phyloP scores from a whole-genome alignment of 495 filamentous ascomycete species.

The Hypoxylon lenormandii region DNA sequence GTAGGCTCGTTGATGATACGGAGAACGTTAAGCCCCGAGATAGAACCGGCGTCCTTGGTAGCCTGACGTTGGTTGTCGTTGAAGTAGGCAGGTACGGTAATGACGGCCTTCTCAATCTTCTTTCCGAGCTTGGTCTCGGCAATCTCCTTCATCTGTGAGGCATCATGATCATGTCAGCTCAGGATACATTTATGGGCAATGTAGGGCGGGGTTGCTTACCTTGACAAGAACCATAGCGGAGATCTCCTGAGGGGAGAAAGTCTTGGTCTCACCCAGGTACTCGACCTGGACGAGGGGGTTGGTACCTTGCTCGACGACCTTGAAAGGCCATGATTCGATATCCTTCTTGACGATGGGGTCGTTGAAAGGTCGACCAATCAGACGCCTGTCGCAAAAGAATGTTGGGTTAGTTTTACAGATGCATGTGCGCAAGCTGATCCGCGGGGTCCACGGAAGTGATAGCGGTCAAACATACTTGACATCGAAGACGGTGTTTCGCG shows the following conservation, averaged over 20 bases:
- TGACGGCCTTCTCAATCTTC: conserved; percentile 97
- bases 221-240: conserved; percentile 94
- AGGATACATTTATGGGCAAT: neutral
- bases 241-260: conserved; percentile 97
- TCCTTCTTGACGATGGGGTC: conserved; percentile 98
- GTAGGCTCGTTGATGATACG: conserved; percentile 99
- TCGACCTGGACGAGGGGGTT: conserved; percentile 94
- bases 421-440: neutral
- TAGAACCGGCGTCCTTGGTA: conserved; percentile 98
- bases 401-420: conserved; percentile 44
- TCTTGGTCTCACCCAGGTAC: conserved; percentile 93
- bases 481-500: conserved; percentile 96
- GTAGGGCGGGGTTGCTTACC: conserved; percentile 62
- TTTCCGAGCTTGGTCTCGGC: conserved; percentile 96
- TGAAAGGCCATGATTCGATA: conserved; percentile 98
- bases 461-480: conserved; percentile 73
- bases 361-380: conserved; percentile 93
- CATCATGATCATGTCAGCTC: conserved; percentile 38
- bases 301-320: conserved; percentile 86
- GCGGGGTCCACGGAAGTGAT: neutral
- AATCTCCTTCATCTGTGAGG: conserved; percentile 91
- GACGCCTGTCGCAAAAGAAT: conserved; percentile 67
- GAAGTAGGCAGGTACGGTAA: conserved; percentile 99
- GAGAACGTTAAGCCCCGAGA: conserved; percentile 96
- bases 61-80: conserved; percentile 99